Conservation (phyloP, 371 early-diverging fungal species). For the Mucor racemosus region DNA sequence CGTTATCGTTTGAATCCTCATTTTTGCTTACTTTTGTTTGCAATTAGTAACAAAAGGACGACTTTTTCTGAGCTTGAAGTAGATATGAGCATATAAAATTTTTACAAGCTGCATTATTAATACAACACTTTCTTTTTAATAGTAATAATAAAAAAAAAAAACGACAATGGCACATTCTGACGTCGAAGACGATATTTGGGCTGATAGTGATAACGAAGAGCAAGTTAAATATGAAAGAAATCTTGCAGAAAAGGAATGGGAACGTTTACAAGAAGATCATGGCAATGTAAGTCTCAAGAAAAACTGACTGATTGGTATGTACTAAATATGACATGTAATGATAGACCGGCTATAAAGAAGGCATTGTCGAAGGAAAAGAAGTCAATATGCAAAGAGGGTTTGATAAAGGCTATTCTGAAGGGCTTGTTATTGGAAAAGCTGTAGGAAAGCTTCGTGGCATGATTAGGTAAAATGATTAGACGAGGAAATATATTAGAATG, state of each 20-base stretch:
- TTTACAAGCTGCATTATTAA: not conserved
- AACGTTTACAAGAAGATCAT: conserved; percentile 55
- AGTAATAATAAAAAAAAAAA: not conserved
- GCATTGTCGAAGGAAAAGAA: conserved; percentile 69
- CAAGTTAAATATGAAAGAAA: conserved; percentile 46
- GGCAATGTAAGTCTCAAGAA: conserved; percentile 52
- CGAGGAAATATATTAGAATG: not conserved
- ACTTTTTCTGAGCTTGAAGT: conserved; percentile 3
- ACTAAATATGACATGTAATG: not conserved
- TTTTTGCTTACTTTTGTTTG: no score
- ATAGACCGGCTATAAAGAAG: conserved; percentile 70
- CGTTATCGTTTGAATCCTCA: no score
- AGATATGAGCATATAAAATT: not conserved
- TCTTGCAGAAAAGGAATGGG: conserved; percentile 62
- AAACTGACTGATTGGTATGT: no score
- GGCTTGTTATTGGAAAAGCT: conserved; percentile 47
- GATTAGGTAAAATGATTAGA: conserved; percentile 38
- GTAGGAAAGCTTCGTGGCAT: conserved; percentile 59
- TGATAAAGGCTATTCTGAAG: conserved; percentile 62
- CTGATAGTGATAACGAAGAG: conserved; percentile 38
- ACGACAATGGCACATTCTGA: conserved; percentile 7
- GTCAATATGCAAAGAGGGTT: conserved; percentile 66
- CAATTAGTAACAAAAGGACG: not conserved
- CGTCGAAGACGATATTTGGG: conserved; percentile 57
- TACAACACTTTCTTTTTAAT: not conserved